These are phyloP conservation scores for Fusarium sambucinum DNA, from an alignment of 2,329 filamentous ascomycete species.

Conservation along the genomic window DNA sequence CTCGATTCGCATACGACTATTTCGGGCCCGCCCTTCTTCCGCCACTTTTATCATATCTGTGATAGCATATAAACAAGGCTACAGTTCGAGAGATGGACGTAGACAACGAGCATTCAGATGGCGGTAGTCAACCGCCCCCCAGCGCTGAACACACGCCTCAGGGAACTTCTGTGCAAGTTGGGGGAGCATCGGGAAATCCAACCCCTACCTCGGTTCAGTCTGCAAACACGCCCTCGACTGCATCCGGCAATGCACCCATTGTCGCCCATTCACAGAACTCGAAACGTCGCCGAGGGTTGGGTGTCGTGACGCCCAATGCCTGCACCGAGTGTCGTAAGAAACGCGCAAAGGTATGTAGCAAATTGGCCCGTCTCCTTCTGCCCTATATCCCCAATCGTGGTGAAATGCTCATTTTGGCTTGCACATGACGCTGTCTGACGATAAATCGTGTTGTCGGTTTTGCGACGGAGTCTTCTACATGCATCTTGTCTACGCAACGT, in stretches of 20 bases:
- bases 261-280: conserved; percentile 52
- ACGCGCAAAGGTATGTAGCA: conserved; percentile 65
- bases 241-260: conserved; percentile 39
- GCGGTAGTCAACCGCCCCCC: conserved; percentile 49
- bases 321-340: conserved; percentile 73
- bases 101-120: conserved; percentile 49
- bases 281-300: conserved; percentile 66
- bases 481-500: not conserved
- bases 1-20: conserved; percentile 9
- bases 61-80: conserved; percentile 22
- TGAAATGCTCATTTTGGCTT: conserved; percentile 1
- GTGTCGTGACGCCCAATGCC: conserved; percentile 70
- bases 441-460: not conserved
- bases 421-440: not conserved
- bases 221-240: conserved; percentile 45
- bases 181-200: conserved; percentile 46
- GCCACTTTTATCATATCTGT: conserved; percentile 1
- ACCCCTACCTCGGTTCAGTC: conserved; percentile 49
- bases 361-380: not conserved
- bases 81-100: conserved; percentile 49
- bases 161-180: conserved; percentile 37
- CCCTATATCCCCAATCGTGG: not conserved
- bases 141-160: conserved; percentile 54
- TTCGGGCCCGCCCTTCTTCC: not conserved
- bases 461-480: not conserved